Evolutionary conservation across 2,329 filamentous ascomycete species (phyloP).

Genomic region (Huntiella savannae): DNA sequence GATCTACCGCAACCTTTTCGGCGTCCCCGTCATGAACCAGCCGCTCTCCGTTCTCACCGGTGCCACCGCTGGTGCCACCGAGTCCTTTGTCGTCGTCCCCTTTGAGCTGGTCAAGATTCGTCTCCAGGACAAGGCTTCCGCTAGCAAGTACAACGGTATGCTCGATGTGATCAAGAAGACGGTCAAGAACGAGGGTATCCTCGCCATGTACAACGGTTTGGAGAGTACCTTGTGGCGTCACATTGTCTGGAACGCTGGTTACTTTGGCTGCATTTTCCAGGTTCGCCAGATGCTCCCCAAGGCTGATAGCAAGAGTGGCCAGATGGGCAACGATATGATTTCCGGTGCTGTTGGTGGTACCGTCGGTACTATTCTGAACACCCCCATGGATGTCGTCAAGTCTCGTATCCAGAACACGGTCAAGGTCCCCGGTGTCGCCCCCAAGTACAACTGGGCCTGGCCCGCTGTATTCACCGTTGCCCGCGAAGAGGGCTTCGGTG

Average conservation of each 20-base stretch:
- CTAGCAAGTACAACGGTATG: slow-evolving; percentile 71
- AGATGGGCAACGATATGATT: slow-evolving; percentile 74
- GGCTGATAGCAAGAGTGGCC: slow-evolving; percentile 57
- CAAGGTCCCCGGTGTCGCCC: slow-evolving; percentile 58
- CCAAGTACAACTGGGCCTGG: slow-evolving; percentile 99
- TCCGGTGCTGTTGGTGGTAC: slow-evolving; percentile 81
- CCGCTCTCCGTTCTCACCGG: slow-evolving; percentile 81
- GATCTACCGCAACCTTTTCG: slow-evolving; percentile 78
- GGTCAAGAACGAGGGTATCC: slow-evolving; percentile 58
- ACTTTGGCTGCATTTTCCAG: slow-evolving; percentile 98
- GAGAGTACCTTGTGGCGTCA: slow-evolving; percentile 96
- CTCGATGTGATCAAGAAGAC: slow-evolving; percentile 68
- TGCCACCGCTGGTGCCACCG: slow-evolving; percentile 84
- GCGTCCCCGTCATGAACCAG: slow-evolving; percentile 74
- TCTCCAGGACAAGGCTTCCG: slow-evolving; percentile 85
- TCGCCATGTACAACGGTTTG: slow-evolving; percentile 90
- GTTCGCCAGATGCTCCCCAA: slow-evolving; percentile 68
- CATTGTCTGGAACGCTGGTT: slow-evolving; percentile 74
- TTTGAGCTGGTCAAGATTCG: slow-evolving; percentile 98
- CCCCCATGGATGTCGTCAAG: slow-evolving; percentile 94
- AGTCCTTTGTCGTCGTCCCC: slow-evolving; percentile 90
- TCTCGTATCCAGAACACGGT: slow-evolving; percentile 89
- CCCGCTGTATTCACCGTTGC: slow-evolving; percentile 69
- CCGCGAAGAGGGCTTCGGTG: slow-evolving; percentile 79
- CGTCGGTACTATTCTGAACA: slow-evolving; percentile 76